Conservation (phyloP, 805 yeast genomes). For the Suhomyces emberorum region DNA sequence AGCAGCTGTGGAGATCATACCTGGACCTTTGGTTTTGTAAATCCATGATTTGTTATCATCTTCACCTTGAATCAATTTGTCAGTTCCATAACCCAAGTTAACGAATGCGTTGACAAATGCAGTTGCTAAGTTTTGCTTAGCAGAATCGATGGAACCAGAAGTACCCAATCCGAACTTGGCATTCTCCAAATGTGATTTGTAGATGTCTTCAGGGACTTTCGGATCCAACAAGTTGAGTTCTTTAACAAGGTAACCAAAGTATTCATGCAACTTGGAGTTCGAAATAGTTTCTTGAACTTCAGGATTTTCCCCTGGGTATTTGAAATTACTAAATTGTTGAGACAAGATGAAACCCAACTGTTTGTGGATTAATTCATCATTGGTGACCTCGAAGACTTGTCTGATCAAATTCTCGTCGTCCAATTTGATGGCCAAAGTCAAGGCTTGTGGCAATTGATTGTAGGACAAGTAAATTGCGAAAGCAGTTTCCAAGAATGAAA, state of each 20-base stretch:
- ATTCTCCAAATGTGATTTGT: slow-evolving; percentile 85
- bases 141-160: slow-evolving; percentile 67
- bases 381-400: slow-evolving; percentile 77
- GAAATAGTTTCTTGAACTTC: slow-evolving; percentile 82
- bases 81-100: slow-evolving; percentile 87
- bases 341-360: slow-evolving; percentile 90
- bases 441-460: slow-evolving; percentile 82
- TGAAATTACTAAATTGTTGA: slow-evolving; percentile 79
- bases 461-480: slow-evolving; percentile 78
- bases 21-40: slow-evolving; percentile 85
- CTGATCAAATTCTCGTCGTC: slow-evolving; percentile 77
- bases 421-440: slow-evolving; percentile 82
- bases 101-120: slow-evolving; percentile 91
- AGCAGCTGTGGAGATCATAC: slow-evolving; percentile 90
- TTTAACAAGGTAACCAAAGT: slow-evolving; percentile 73
- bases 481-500: slow-evolving; percentile 82
- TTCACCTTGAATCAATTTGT: slow-evolving; percentile 72
- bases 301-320: slow-evolving; percentile 54
- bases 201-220: slow-evolving; percentile 91
- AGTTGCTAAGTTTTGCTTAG: slow-evolving; percentile 91
- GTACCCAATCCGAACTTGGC: slow-evolving; percentile 56
- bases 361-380: slow-evolving; percentile 71
- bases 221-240: slow-evolving; percentile 89
- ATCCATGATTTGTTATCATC: slow-evolving; percentile 78
- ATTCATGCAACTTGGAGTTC: slow-evolving; percentile 73